Percentiles rank a stretch among this genome's conserved stretches.
phyloP scores from a whole-genome alignment of 352 stramenopile species.

The Phytophthora ramorum region DNA sequence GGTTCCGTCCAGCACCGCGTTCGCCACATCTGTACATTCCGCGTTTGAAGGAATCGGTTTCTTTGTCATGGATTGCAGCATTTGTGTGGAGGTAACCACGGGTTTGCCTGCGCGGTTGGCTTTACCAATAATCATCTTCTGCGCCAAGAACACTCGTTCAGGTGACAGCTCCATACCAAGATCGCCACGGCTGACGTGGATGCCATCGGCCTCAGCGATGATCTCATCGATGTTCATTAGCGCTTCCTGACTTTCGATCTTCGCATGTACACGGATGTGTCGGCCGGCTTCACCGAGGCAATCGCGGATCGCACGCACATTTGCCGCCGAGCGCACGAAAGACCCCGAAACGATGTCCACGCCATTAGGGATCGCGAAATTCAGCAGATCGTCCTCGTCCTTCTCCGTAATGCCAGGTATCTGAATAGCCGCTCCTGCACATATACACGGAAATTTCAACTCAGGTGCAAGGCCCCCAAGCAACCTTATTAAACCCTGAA shows the following conservation, averaged over 20 bases:
- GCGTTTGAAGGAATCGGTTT: slow-evolving; percentile 98
- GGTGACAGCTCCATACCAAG: slow-evolving; percentile 99
- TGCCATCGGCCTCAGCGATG: slow-evolving; percentile 96
- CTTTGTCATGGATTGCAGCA: slow-evolving; percentile 99
- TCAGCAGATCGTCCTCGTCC: slow-evolving; percentile 92
- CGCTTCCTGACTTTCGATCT: slow-evolving; percentile 99
- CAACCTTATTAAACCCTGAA: background rate
- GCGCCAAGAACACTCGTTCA: slow-evolving; percentile 98
- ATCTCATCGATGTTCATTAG: slow-evolving; percentile 98
- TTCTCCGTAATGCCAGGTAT: slow-evolving; percentile 96
- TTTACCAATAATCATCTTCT: slow-evolving; percentile 99
- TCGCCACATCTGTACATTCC: slow-evolving; percentile 99
- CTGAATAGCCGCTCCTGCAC: slow-evolving; percentile 72
- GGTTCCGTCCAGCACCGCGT: slow-evolving; percentile 98
- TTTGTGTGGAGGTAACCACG: slow-evolving; percentile 98
- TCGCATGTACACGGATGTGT: slow-evolving; percentile 96
- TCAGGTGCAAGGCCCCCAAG: slow-evolving; percentile 4
- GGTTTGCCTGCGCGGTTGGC: slow-evolving; percentile 97
- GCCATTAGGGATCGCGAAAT: slow-evolving; percentile 96
- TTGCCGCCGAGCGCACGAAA: slow-evolving; percentile 97
- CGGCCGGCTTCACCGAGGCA: slow-evolving; percentile 86
- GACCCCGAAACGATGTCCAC: slow-evolving; percentile 99
- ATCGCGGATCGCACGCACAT: slow-evolving; percentile 92
- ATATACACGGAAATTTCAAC: slow-evolving; percentile 4
- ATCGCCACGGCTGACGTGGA: slow-evolving; percentile 99